Evolutionary conservation across 2,329 filamentous ascomycete genomes (phyloP), one percentile per base, ranked within the genome.

Genomic region (Sarocladiaceae sp.): DNA sequence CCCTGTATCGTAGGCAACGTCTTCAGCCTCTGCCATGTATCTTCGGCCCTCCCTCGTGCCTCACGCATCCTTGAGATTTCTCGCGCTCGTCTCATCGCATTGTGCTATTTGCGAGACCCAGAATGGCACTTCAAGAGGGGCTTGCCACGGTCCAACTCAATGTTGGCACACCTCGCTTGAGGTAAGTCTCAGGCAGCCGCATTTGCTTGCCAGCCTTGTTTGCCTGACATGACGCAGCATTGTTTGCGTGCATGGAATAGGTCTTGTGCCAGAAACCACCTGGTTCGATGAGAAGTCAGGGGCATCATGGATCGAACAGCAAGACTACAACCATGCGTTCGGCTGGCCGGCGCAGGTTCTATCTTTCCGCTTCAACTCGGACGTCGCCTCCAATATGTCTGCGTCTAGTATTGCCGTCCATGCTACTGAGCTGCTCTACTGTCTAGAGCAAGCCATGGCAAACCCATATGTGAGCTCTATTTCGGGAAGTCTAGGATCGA

Each of bases 391-490:
- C 21, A 41, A 41, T 16, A 41, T 41, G 37, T 27, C 23, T 18
- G 37, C 37, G 4, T 21, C 37, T 24, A 41, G 37, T 24, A 41
- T 41, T 19, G 21, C 23, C 23, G 29, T 41, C 4, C 37, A 41
- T 16, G 37, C 37, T 4, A 29, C 16, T n/a, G 37, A 41, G 10
- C 37, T 57, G 15, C 39, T 57, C 10, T 46, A 15, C 29, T 48
- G 45, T 18, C 37, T 50, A 3, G 50, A 51, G 45, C 42, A 47
- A 34, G 48, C 50, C 20, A 39, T 51, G 10, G 46, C 45, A 6
- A 45, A 42, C 32, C 18, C 44, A 33, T 11, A 44, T 47, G 53
- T 55, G 39, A 2, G 44, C 19, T 15, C 20, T n/a, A 12, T 13
- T 16, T 21, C 21, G 12, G 12, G 15, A 21, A 33, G 6, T 39